Evolutionary conservation across 176 grass and related monocot species (phyloP), one percentile per base, ranked within the genome.

Genomic region (Zoysia pacifica): DNA sequence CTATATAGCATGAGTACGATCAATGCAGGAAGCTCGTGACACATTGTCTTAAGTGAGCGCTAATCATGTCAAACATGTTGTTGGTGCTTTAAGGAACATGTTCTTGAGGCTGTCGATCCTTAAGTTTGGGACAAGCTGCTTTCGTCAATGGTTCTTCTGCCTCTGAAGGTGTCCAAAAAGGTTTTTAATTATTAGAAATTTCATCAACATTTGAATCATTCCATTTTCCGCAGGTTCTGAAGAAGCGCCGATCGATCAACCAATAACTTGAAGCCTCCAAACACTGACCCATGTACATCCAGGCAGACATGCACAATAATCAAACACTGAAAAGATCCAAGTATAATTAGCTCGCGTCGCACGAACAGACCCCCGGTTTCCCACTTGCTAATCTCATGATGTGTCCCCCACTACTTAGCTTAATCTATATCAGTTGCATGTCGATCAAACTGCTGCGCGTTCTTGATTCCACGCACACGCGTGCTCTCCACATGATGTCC

Each of bases 51-150:
- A 15, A 16, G 62, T 48, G 53, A 74, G 63, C 41, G 70, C 52
- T 80, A 46, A 75, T 61, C 8, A 75, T 41, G 56, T 55, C 70
- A 65, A 74, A 75, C 69, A 70, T 58, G 81, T 70, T 69, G 81
- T 75, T 79, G 65, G 70, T 81, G 87, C 87, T 89, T 89, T 89
- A 84, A 84, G 77, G 87, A 78, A 89, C 87, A 89, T 58, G 44
- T 42, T 89, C 76, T 75, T 48, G 64, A 54, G 76, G 48, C 28
- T 84, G 86, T 83, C 86, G 28, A 28, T 28, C 28, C 86, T 75
- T 63, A 68, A 70, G 69, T 48, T 52, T 46, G 54, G 81, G 76
- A 75, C 70, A 88, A 1, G 46, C 10, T 63, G 4, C 43, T 65
- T 84, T 80, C 82, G 8, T 75, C 86, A 43, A 14, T 20, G 5